Base-by-base conservation (phyloP, 1,284 basidiomycete species). In the Apiotrichum porosum region DNA sequence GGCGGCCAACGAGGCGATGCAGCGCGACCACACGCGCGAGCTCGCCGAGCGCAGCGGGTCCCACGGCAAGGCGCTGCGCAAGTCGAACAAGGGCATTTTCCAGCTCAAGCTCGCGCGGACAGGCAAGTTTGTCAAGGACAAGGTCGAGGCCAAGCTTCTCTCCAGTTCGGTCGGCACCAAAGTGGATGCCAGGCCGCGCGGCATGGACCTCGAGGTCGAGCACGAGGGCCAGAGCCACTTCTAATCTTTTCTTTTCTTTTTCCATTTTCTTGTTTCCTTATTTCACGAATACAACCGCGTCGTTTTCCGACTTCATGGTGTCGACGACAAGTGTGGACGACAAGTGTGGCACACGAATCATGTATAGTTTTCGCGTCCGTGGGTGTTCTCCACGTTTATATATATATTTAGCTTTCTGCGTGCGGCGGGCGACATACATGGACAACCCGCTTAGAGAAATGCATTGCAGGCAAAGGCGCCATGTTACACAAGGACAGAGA, bases 51-150 rank as follows among this genome's bases (percentile, higher is more conserved):
- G 54, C 37, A n/a, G n/a, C n/a, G n/a, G n/a, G n/a, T 58, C 61
- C 3, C 68, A 73, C 55, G 49, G 50, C 12, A 60, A 69, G 40
- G 71, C 71, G 18, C 54, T 73, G 36, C 68, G 68, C 62, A 58
- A 44, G 47, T 49, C 34, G n/a, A 51, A 46, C 56, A 67, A 62
- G 49, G 72, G 72, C 15, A 62, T 74, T 42, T 72, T 72, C 62
- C 69, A 72, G 56, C 62, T 72, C 24, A 68, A 69, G 42, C 54
- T 74, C 19, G 68, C 65, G 19, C 53, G 72, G 19, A 72, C 69
- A 13, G 66, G 69, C 30, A 62, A 62, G 49, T 66, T 63, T 44
- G 62, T 71, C 24, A 71, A 71, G 58, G 72, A 74, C 44, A 71
- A 69, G 51, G 30, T 72, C 12, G 57, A 64, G 42, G 60, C 62